These are phyloP conservation scores for Aspergillus sojae DNA, from an alignment of 2,329 filamentous ascomycete species.

Conservation along the genomic window DNA sequence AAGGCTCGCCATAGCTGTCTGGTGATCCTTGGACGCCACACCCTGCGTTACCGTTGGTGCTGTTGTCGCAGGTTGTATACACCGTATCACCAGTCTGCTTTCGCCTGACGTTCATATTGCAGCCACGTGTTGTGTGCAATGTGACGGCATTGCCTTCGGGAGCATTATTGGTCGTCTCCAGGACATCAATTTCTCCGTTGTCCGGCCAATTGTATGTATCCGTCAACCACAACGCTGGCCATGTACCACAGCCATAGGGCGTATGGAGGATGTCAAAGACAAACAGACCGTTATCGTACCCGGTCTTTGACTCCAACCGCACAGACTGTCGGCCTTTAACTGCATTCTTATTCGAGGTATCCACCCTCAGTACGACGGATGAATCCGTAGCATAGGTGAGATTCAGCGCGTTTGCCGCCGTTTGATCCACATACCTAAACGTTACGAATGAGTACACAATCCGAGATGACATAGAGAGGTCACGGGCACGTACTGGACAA, in stretches of 20 bases:
- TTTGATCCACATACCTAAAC: conserved; percentile 43
- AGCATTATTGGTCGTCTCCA: conserved; percentile 62
- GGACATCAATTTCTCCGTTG: conserved; percentile 67
- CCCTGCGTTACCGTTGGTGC: conserved; percentile 57
- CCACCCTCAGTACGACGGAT: conserved; percentile 62
- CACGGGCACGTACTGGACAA: conserved; percentile 48
- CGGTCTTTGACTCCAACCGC: conserved; percentile 62
- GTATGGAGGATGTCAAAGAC: conserved; percentile 68
- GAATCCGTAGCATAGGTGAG: conserved; percentile 61
- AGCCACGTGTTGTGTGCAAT: conserved; percentile 61
- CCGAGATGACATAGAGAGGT: conserved; percentile 11
- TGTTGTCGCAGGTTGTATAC: conserved; percentile 55
- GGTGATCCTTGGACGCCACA: conserved; percentile 55
- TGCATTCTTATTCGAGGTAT: conserved; percentile 61
- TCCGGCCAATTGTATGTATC: conserved; percentile 64
- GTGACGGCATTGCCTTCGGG: conserved; percentile 61
- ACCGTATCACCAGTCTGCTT: conserved; percentile 53
- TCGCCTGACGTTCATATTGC: conserved; percentile 56
- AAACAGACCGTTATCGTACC: conserved; percentile 67
- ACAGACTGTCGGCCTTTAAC: conserved; percentile 65
- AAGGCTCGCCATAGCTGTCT: conserved; percentile 53
- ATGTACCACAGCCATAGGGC: conserved; percentile 65
- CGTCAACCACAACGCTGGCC: conserved; percentile 68
- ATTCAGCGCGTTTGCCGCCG: conserved; percentile 48
- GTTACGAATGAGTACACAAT: neutral